Conservation (phyloP, 2,329 filamentous ascomycete species). For the Lecanicillium sp. region DNA sequence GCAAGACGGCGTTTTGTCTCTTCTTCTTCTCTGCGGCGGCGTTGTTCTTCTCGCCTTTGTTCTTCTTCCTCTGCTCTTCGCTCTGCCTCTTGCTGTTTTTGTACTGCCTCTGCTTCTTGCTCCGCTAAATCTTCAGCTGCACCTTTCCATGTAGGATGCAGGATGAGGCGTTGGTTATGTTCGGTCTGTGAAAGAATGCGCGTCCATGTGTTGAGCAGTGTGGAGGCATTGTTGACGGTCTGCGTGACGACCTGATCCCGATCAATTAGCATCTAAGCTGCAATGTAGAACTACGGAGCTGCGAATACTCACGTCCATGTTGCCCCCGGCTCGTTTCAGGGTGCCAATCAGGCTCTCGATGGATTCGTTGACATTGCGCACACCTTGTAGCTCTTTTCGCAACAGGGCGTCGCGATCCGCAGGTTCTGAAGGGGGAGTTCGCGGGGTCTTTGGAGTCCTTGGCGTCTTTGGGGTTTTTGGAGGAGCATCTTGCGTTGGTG, state of each 20-base stretch:
- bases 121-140: slow-evolving; percentile 80
- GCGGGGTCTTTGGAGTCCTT: slow-evolving; percentile 39
- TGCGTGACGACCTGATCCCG: slow-evolving; percentile 59
- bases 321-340: slow-evolving; percentile 61
- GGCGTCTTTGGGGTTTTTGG: slow-evolving; percentile 32
- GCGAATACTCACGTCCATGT: slow-evolving; percentile 57
- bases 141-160: slow-evolving; percentile 85
- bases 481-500: slow-evolving; percentile 27
- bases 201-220: slow-evolving; percentile 89
- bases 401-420: slow-evolving; percentile 64
- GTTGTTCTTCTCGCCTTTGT: slow-evolving; percentile 61
- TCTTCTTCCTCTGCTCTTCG: slow-evolving; percentile 71
- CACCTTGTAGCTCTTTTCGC: slow-evolving; percentile 69
- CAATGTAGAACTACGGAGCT: neutral
- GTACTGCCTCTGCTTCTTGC: slow-evolving; percentile 68
- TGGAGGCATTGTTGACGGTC: slow-evolving; percentile 81
- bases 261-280: slow-evolving; percentile 5
- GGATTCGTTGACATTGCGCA: slow-evolving; percentile 78
- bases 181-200: slow-evolving; percentile 94
- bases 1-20: slow-evolving; percentile 31
- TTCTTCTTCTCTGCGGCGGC: slow-evolving; percentile 55
- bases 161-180: slow-evolving; percentile 86
- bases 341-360: slow-evolving; percentile 72
- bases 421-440: slow-evolving; percentile 38
- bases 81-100: slow-evolving; percentile 69